Base-by-base conservation (phyloP, 192 early-diverging fungal species). In the Podila horticola region DNA sequence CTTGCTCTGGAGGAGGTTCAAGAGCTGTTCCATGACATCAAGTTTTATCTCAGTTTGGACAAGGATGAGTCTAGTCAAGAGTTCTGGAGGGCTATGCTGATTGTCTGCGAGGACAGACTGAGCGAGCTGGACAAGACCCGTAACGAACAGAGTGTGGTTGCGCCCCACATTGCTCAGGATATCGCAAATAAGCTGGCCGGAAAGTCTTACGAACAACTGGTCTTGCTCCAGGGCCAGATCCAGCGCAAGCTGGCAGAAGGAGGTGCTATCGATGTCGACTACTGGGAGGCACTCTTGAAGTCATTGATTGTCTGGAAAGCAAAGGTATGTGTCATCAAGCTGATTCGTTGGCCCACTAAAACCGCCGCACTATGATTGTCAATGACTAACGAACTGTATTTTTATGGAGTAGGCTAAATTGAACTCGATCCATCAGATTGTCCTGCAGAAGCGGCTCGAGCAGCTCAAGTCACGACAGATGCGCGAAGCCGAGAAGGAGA, bases 81-180 rank as follows among this genome's bases (percentile, higher is more conserved):
- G 63, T 99, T 99, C 70, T 99, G 97, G 97, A 86, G 90, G 58
- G 87, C 92, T 51, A 90, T 98, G 91, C 84, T 94, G 30, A 86
- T 95, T 22, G 94, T 96, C 29, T 93, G 91, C 61, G 89, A 94
- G 33, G 94, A 93, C 48, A 88, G 88, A 58, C 72, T 95, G 29
- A 66, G 71, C 11, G 85, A 89, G 49, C 69, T 90, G 62, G 68
- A 75, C 49, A n/a, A 28, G 22, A 33, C 67, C 4, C 66, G 71
- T 2, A 51, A 57, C 8, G 74, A 67, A 12, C 65, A 79, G 20
- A 83, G 85, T 62, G 85, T 86, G 31, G 86, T 90, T 1, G 84
- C 84, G 3, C 75, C 72, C 5, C 51, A 72, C 62, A 75, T 91
- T 17, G 79, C 90, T 52, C 64, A 85, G 33, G 93, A 96, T 20